Conservation (phyloP, 176 grass and related monocot species). For the Miscanthus lutarioriparius region DNA sequence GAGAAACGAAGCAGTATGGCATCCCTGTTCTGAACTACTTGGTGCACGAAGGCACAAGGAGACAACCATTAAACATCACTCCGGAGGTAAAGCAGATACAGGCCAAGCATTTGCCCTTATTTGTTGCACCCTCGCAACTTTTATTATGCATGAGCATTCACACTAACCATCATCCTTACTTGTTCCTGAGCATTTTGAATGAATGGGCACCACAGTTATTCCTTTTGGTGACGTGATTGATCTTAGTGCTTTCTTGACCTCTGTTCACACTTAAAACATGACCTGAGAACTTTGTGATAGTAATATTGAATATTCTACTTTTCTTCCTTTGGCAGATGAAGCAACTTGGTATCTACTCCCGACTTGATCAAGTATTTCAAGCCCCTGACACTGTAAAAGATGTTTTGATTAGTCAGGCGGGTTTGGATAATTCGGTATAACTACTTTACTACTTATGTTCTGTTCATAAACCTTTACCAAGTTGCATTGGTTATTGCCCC, state of each 20-base stretch:
- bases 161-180: conserved; percentile 22
- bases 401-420: conserved; percentile 74
- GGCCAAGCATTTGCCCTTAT: not conserved
- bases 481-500: not conserved
- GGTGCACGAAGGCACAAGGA: conserved; percentile 15
- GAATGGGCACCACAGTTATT: not conserved
- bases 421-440: conserved; percentile 68
- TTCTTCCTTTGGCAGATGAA: conserved; percentile 60
- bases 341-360: conserved; percentile 67
- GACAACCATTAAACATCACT: conserved; percentile 64
- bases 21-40: conserved; percentile 77
- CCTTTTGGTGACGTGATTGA: not conserved
- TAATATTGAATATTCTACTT: conserved; percentile 15
- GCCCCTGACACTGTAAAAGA: conserved; percentile 72
- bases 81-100: conserved; percentile 45
- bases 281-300: not conserved
- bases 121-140: not conserved
- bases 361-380: conserved; percentile 91
- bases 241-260: not conserved
- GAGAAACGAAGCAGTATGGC: conserved; percentile 47
- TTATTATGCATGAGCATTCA: conserved; percentile 16
- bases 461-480: conserved; percentile 11
- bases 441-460: conserved; percentile 31
- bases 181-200: conserved; percentile 1
- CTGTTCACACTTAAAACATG: not conserved